Conservation (phyloP, 1,284 basidiomycete species). For the Sanghuangporus baumii region DNA sequence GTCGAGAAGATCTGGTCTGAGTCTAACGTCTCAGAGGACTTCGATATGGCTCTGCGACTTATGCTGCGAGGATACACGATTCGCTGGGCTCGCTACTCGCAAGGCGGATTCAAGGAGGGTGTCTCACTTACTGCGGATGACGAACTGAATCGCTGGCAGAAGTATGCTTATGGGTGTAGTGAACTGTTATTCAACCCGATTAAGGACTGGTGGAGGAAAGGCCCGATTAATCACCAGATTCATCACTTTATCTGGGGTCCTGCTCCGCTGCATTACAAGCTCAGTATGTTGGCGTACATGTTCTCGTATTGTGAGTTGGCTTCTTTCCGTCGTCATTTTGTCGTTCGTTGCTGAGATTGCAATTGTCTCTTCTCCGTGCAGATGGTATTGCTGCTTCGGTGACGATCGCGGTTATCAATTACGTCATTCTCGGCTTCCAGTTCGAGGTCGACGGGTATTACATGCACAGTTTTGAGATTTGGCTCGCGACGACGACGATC, state of each 20-base stretch:
- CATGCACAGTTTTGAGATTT: constrained; percentile 69
- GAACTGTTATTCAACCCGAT: constrained; percentile 78
- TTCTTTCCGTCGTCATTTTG: neutral
- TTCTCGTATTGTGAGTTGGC: constrained; percentile 60
- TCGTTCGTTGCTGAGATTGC: neutral
- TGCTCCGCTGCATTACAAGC: constrained; percentile 80
- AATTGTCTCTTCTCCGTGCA: constrained; percentile 24
- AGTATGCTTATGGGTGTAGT: constrained; percentile 75
- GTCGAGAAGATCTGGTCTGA: constrained; percentile 79
- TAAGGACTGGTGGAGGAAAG: constrained; percentile 62
- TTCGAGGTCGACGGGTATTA: constrained; percentile 63
- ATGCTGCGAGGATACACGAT: constrained; percentile 66
- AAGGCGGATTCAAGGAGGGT: constrained; percentile 80
- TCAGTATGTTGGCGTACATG: constrained; percentile 76
- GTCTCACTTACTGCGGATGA: constrained; percentile 78
- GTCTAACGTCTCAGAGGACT: constrained; percentile 79
- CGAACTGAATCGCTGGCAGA: constrained; percentile 82
- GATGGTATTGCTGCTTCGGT: constrained; percentile 64
- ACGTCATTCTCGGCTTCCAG: constrained; percentile 62
- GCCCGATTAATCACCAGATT: constrained; percentile 75
- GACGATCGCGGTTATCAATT: constrained; percentile 64
- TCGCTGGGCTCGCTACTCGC: constrained; percentile 80
- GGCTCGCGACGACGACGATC: constrained; percentile 70
- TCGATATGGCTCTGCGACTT: constrained; percentile 66
- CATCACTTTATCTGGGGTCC: constrained; percentile 71